Evolutionary conservation across 2,329 filamentous ascomycete species (phyloP), one percentile per base, ranked within the genome.

Genomic region (Domatiomyces catenatus): DNA sequence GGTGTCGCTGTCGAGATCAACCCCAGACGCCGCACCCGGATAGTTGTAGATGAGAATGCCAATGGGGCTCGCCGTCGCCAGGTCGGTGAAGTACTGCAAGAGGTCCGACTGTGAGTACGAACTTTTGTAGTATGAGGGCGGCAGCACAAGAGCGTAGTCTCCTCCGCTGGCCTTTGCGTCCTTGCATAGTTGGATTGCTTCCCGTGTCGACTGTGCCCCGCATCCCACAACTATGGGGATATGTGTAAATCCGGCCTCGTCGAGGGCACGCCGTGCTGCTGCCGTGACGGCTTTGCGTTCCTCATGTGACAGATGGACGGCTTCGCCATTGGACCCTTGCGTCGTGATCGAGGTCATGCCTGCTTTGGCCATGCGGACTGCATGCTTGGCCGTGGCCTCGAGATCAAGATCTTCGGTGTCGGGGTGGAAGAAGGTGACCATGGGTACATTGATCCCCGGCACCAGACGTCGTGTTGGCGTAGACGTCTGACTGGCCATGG

Each of bases 241-340:
- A 56, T 76, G 68, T 0, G 71, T 62, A 66, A 77, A 86, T 1
- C 83, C 83, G 28, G 79, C 76, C 8, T 74, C 71, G 62, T 86
- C 76, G 44, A 89, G 72, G 12, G 83, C 83, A 54, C 76, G 73
- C 42, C 85, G 80, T 1, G 84, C 88, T 32, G 81, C 79, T 48
- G 70, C 69, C 5, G 83, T 88, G 59, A 90, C 78, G 48, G 77
- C 69, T 46, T 76, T 75, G 52, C 84, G 78, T 68, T 90, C 85
- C 20, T 75, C 70, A 59, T 81, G 81, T 44, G 80, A 80, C 32
- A 90, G 74, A 62, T 88, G 84, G 10, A 88, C 84, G 6, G 86
- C 84, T 70, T 92, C 86, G 60, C 85, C 85, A 62, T 90, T 90
- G 62, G 82, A 86, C 46, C 85, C 85, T 64, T 88, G 84, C 8